phyloP scores from a whole-genome alignment of 2,329 filamentous ascomycete species.

The Tolypocladium nubicola region DNA sequence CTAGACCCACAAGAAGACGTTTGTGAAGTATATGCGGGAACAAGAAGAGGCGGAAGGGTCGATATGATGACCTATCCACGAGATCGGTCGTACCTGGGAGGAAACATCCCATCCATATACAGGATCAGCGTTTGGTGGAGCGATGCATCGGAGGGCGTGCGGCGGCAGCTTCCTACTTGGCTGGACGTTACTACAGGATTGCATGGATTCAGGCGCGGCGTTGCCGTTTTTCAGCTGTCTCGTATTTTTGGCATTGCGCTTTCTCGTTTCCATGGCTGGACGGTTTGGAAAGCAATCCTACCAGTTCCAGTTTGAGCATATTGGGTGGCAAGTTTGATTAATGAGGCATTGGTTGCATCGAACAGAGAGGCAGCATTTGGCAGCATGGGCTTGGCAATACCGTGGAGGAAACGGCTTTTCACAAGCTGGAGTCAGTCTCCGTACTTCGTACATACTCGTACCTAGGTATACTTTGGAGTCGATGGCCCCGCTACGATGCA shows the following conservation, averaged over 20 bases:
- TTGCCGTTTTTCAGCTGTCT: neutral
- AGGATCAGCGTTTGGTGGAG: neutral
- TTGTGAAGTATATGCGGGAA: slow-evolving; percentile 88
- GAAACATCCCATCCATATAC: too few relatives aligned
- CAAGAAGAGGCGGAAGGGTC: slow-evolving; percentile 44
- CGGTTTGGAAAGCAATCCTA: neutral
- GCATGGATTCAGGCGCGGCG: neutral
- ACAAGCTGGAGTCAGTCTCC: neutral
- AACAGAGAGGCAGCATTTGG: neutral
- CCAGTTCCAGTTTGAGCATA: neutral
- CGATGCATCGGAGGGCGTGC: neutral
- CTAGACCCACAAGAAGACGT: slow-evolving; percentile 86
- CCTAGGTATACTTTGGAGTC: too few relatives aligned
- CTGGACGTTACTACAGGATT: neutral
- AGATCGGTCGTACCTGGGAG: neutral
- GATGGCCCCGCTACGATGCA: neutral
- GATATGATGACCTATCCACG: neutral
- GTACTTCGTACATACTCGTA: too few relatives aligned
- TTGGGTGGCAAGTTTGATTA: neutral
- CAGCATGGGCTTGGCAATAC: neutral
- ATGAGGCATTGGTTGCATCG: neutral
- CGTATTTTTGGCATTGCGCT: neutral
- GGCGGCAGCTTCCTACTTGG: neutral
- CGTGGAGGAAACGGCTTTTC: neutral
- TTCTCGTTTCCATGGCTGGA: neutral